These are phyloP conservation scores for Chrysoporthe cubensis DNA, from an alignment of 2,329 filamentous ascomycete species.

Conservation along the genomic window DNA sequence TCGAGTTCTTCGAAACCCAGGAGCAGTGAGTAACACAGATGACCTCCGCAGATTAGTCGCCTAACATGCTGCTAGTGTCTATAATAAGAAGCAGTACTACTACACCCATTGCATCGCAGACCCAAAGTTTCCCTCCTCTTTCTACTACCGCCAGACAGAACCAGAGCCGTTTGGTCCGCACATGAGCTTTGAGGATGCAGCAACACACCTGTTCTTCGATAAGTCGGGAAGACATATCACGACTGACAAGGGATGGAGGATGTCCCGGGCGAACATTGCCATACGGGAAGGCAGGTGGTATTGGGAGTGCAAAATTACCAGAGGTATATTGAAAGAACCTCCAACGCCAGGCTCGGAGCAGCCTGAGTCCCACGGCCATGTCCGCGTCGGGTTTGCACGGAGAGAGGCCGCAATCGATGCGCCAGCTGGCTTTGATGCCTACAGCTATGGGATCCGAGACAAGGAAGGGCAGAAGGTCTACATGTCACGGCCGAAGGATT, in stretches of 20 bases:
- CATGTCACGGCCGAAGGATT: slow-evolving; percentile 90
- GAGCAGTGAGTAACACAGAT: slow-evolving; percentile 58
- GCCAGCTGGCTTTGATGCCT: slow-evolving; percentile 85
- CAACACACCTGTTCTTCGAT: slow-evolving; percentile 83
- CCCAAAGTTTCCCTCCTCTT: slow-evolving; percentile 79
- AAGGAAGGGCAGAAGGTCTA: slow-evolving; percentile 89
- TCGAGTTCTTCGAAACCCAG: slow-evolving; percentile 65
- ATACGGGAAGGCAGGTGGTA: slow-evolving; percentile 89
- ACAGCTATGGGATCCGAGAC: slow-evolving; percentile 93
- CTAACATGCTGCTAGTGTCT: slow-evolving; percentile 49
- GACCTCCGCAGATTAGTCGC: slow-evolving; percentile 2
- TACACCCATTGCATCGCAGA: slow-evolving; percentile 93
- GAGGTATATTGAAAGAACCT: slow-evolving; percentile 63
- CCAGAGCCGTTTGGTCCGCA: slow-evolving; percentile 80
- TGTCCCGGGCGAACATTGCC: slow-evolving; percentile 87
- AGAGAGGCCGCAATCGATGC: slow-evolving; percentile 81
- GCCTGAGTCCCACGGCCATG: slow-evolving; percentile 59
- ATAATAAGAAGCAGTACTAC: slow-evolving; percentile 75
- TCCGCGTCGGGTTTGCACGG: slow-evolving; percentile 86
- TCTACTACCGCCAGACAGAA: slow-evolving; percentile 90
- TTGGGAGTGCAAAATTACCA: slow-evolving; percentile 89
- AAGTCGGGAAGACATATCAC: slow-evolving; percentile 76
- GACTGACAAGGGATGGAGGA: slow-evolving; percentile 91
- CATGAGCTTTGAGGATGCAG: slow-evolving; percentile 91
- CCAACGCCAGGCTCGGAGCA: slow-evolving; percentile 47